These are phyloP conservation scores for Diaporthe velutina DNA, from an alignment of 2,329 filamentous ascomycete species.

Conservation along the genomic window DNA sequence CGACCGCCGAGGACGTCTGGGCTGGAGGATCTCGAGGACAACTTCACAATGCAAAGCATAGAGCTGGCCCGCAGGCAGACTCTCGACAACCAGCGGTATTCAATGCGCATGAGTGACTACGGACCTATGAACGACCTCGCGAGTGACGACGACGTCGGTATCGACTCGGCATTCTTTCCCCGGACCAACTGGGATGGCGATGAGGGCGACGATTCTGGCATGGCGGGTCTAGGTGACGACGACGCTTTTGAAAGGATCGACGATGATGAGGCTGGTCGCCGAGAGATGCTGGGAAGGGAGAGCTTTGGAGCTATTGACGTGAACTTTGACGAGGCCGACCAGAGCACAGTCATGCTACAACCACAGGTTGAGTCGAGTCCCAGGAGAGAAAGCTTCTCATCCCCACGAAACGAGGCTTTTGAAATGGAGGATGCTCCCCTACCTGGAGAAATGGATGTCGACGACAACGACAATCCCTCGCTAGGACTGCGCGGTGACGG, in stretches of 20 bases:
- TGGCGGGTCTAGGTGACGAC: constrained; percentile 46
- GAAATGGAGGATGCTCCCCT: constrained; percentile 35
- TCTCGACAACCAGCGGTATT: constrained; percentile 54
- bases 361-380: constrained; percentile 45
- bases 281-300: constrained; percentile 55
- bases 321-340: constrained; percentile 58
- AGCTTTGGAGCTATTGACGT: constrained; percentile 65
- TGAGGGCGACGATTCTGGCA: constrained; percentile 52
- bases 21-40: constrained; percentile 65
- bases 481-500: constrained; percentile 32
- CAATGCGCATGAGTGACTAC: constrained; percentile 68
- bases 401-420: constrained; percentile 47
- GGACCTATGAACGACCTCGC: constrained; percentile 49
- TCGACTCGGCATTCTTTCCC: constrained; percentile 67
- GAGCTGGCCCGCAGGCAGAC: constrained; percentile 68
- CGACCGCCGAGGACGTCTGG: constrained; percentile 66
- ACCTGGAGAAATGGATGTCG: constrained; percentile 5
- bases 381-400: constrained; percentile 40
- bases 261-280: constrained; percentile 55
- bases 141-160: constrained; percentile 57
- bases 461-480: neutral
- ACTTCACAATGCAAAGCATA: constrained; percentile 70
- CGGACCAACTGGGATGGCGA: constrained; percentile 59
- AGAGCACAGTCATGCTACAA: constrained; percentile 65
- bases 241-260: constrained; percentile 57